A percentile compares a stretch with the other conserved stretches of the same genome.
Evolutionary conservation across 2,329 filamentous ascomycete genomes (phyloP).

Genomic region (Lecanicillium sp.): DNA sequence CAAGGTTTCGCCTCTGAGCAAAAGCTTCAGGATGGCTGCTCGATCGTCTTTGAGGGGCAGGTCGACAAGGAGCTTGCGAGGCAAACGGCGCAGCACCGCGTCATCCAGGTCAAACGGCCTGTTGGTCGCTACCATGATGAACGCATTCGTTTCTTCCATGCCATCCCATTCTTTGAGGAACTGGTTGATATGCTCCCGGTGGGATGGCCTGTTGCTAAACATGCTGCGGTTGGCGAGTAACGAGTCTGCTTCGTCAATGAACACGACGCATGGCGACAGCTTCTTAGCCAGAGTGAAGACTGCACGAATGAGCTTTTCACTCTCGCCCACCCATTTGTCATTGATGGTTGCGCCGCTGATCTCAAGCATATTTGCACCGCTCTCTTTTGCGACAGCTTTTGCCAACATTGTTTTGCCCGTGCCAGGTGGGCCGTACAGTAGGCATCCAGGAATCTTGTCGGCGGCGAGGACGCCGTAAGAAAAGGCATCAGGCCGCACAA

Average conservation of each 20-base stretch:
- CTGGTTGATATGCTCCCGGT: conserved; percentile 91
- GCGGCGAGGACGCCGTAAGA: conserved; percentile 86
- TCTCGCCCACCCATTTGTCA: conserved; percentile 93
- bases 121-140: conserved; percentile 98
- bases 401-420: conserved; percentile 66
- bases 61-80: conserved; percentile 65
- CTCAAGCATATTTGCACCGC: conserved; percentile 69
- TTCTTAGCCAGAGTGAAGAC: conserved; percentile 90
- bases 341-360: conserved; percentile 87
- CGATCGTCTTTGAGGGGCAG: conserved; percentile 60
- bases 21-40: conserved; percentile 60
- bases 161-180: conserved; percentile 97
- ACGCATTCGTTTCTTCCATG: conserved; percentile 71
- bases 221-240: conserved; percentile 73
- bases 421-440: conserved; percentile 82
- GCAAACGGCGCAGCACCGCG: conserved; percentile 69
- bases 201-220: conserved; percentile 57
- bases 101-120: conserved; percentile 91
- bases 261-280: conserved; percentile 84
- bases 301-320: conserved; percentile 90
- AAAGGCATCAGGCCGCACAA: conserved; percentile 89
- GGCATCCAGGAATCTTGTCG: conserved; percentile 82
- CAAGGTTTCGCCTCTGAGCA: conserved; percentile 61
- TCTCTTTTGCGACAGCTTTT: conserved; percentile 62
- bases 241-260: conserved; percentile 94